phyloP scores from a whole-genome alignment of 306 rosid genomes.

The Pueraria montana region DNA sequence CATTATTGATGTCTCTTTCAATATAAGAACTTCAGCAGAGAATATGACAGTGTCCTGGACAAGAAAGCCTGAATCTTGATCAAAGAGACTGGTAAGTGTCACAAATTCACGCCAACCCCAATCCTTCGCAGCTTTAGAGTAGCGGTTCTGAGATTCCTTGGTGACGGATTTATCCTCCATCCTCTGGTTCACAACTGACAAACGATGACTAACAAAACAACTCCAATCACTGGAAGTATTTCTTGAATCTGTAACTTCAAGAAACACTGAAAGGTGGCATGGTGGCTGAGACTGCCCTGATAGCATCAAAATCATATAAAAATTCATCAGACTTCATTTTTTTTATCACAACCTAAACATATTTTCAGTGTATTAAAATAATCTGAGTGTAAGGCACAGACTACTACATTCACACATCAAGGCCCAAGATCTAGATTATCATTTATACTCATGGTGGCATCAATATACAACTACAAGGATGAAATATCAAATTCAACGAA shows the following conservation, averaged over 20 bases:
- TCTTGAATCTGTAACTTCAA: constrained; percentile 98
- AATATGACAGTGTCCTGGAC: constrained; percentile 94
- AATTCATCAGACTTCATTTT: constrained; percentile 58
- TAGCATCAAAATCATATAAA: constrained; percentile 58
- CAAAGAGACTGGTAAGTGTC: constrained; percentile 97
- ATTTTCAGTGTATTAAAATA: constrained; percentile 39
- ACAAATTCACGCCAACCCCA: constrained; percentile 99
- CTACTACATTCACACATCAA: constrained; percentile 4
- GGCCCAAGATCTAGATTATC: constrained; percentile 36
- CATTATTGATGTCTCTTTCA: constrained; percentile 91
- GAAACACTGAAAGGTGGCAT: constrained; percentile 99
- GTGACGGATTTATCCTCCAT: constrained; percentile 95
- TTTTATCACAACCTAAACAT: constrained; percentile 41
- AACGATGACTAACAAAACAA: constrained; percentile 98
- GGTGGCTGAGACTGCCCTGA: constrained; percentile 99
- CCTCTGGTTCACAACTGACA: constrained; percentile 95
- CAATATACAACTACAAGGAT: constrained; percentile 45
- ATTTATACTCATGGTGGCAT: constrained; percentile 48
- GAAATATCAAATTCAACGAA: constrained; percentile 48
- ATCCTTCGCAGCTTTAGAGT: constrained; percentile 99
- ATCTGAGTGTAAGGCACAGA: constrained; percentile 39
- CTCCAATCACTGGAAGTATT: constrained; percentile 98
- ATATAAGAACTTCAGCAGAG: constrained; percentile 98
- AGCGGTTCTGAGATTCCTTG: constrained; percentile 99
- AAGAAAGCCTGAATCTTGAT: constrained; percentile 99